A percentile compares a stretch with the other conserved stretches of the same genome.
Conservation (phyloP, 306 rosid species). For the Ormosia semicastrata region DNA sequence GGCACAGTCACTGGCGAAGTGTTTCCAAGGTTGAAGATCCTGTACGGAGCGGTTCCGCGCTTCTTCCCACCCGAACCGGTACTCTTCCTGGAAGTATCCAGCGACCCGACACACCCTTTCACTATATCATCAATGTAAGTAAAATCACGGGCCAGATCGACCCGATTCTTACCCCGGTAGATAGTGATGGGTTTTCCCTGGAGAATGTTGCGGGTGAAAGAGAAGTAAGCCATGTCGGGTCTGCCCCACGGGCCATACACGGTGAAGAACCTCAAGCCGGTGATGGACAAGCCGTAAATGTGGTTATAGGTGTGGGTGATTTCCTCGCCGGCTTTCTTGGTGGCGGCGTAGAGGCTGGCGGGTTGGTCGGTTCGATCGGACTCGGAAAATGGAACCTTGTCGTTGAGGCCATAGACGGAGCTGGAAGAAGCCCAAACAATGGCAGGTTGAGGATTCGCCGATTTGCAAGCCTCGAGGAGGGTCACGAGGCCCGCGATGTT, state of each 20-base stretch:
- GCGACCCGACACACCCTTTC: conserved; percentile 75
- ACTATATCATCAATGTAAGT: conserved; percentile 87
- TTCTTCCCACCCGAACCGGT: conserved; percentile 92
- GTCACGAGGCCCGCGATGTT: conserved; percentile 86
- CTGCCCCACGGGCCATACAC: conserved; percentile 96
- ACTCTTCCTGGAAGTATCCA: conserved; percentile 71
- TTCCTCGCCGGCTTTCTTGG: conserved; percentile 92
- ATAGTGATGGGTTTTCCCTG: conserved; percentile 84
- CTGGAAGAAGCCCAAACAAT: conserved; percentile 89
- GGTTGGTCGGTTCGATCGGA: conserved; percentile 73
- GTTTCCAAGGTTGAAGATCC: conserved; percentile 82
- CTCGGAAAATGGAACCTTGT: conserved; percentile 68
- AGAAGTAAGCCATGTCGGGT: conserved; percentile 93
- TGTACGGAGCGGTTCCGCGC: conserved; percentile 58
- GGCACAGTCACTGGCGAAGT: conserved; percentile 93
- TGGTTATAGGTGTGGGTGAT: conserved; percentile 82
- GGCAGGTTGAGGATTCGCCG: conserved; percentile 76
- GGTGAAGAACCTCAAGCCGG: conserved; percentile 82
- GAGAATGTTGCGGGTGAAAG: conserved; percentile 71
- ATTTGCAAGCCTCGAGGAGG: conserved; percentile 71
- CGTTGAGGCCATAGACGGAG: conserved; percentile 84
- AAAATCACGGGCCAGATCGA: conserved; percentile 77
- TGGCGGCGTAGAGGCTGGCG: conserved; percentile 79
- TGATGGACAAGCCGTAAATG: conserved; percentile 76
- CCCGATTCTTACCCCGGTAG: conserved; percentile 75